A percentile compares a stretch with the other conserved stretches of the same genome.
Evolutionary conservation across 1,284 basidiomycete species (phyloP).

Genomic region (Tranzscheliella williamsii): DNA sequence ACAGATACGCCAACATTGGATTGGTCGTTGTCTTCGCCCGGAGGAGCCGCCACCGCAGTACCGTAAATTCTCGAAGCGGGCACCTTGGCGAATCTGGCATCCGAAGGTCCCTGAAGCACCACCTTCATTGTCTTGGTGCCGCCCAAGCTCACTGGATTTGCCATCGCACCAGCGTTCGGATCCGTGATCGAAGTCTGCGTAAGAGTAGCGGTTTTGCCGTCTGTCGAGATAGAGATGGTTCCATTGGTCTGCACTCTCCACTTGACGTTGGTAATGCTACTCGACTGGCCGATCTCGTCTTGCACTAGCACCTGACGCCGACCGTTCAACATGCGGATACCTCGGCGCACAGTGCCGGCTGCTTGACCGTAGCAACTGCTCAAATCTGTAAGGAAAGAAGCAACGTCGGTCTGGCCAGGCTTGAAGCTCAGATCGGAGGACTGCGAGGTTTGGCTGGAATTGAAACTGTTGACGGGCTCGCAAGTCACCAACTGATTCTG

Average conservation of each 20-base stretch:
- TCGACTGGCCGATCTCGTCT: constrained; percentile 60
- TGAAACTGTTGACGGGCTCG: constrained; percentile 68
- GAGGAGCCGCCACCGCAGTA: constrained; percentile 70
- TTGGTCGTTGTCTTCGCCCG: constrained; percentile 68
- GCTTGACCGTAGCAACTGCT: constrained; percentile 74
- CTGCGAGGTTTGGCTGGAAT: constrained; percentile 71
- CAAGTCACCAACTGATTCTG: constrained; percentile 80
- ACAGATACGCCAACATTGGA: constrained; percentile 78
- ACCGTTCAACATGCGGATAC: constrained; percentile 81
- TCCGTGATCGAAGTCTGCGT: constrained; percentile 66
- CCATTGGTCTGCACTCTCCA: constrained; percentile 98
- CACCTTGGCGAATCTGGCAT: constrained; percentile 62
- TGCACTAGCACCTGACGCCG: constrained; percentile 80
- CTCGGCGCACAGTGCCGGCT: constrained; percentile 74
- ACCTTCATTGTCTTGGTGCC: constrained; percentile 63
- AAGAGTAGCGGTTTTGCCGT: constrained; percentile 69
- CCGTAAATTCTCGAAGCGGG: constrained; percentile 63
- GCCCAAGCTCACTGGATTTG: constrained; percentile 42
- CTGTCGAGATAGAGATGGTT: constrained; percentile 62
- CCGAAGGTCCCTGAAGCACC: constrained; percentile 67
- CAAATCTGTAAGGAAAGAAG: constrained; percentile 81
- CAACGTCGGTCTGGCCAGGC: constrained; percentile 74
- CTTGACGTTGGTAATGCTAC: constrained; percentile 64
- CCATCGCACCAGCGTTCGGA: constrained; percentile 67
- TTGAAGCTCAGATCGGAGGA: constrained; percentile 70